These are phyloP conservation scores for Paxillus involutus DNA, from an alignment of 768 basidiomycete species.

Conservation along the genomic window DNA sequence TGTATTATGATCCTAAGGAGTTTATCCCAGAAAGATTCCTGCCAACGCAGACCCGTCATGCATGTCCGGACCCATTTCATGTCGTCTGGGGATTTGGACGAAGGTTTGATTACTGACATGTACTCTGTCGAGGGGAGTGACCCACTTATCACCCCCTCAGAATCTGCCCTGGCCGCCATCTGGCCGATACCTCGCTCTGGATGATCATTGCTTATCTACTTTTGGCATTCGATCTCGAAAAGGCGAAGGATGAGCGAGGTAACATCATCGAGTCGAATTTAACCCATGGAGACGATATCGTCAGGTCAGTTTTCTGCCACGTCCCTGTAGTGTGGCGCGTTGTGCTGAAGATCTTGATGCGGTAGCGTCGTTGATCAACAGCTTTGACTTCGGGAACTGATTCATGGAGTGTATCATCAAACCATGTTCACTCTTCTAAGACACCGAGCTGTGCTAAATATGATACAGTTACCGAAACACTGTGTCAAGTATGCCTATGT, in stretches of 20 bases:
- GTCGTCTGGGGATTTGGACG: neutral
- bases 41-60: neutral
- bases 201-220: neutral
- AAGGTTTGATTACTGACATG: neutral
- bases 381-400: neutral
- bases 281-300: neutral
- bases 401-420: neutral
- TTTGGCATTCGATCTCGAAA: neutral
- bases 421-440: too few species aligned
- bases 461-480: too few species aligned
- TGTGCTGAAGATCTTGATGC: neutral
- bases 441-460: too few species aligned
- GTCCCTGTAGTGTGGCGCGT: neutral
- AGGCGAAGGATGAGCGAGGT: neutral
- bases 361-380: neutral
- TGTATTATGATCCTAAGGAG: neutral
- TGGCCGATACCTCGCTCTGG: constrained; percentile 1
- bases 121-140: neutral
- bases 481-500: too few species aligned
- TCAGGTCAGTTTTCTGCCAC: neutral
- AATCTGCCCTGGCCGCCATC: constrained; percentile 5
- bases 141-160: neutral
- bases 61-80: neutral
- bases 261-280: neutral
- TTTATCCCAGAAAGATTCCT: neutral